Conservation (phyloP, 2,329 filamentous ascomycete species). For the Fusarium scirpi region DNA sequence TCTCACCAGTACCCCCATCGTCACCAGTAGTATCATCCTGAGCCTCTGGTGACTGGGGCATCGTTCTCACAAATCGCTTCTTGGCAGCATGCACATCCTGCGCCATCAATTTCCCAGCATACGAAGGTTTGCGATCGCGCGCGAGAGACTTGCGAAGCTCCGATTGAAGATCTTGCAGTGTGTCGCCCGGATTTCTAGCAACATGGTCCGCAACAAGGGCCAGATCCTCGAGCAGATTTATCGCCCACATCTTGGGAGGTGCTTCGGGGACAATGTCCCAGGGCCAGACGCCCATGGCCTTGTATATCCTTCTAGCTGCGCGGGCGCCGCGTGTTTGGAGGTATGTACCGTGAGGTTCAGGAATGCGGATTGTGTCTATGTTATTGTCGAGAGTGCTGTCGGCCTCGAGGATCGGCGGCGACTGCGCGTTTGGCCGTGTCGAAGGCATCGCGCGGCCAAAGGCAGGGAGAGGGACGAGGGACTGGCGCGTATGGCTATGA, state of each 20-base stretch:
- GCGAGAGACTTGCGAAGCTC: constrained; percentile 47
- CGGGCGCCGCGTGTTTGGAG: constrained; percentile 46
- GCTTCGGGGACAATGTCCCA: constrained; percentile 48
- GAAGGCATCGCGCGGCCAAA: constrained; percentile 42
- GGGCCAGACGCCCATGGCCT: constrained; percentile 47
- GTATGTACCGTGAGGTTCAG: constrained; percentile 44
- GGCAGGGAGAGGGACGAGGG: not conserved
- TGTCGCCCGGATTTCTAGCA: constrained; percentile 43
- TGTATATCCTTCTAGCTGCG: constrained; percentile 45
- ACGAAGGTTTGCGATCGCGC: constrained; percentile 48
- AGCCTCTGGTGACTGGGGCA: constrained; percentile 41
- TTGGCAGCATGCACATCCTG: constrained; percentile 48
- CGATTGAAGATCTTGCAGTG: constrained; percentile 44
- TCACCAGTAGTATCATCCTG: constrained; percentile 35
- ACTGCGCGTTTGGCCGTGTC: constrained; percentile 40
- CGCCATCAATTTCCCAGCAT: constrained; percentile 47
- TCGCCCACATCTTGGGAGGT: constrained; percentile 49
- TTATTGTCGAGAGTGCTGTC: constrained; percentile 40
- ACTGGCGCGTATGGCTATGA: constrained; percentile 9
- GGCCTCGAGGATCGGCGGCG: constrained; percentile 37
- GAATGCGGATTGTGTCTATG: constrained; percentile 44
- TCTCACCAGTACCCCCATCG: constrained; percentile 36
- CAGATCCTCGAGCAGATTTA: constrained; percentile 47
- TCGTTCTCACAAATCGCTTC: constrained; percentile 44
- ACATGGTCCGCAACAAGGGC: constrained; percentile 47